phyloP scores from a whole-genome alignment of 1,284 basidiomycete genomes.

The Somion occarium region DNA sequence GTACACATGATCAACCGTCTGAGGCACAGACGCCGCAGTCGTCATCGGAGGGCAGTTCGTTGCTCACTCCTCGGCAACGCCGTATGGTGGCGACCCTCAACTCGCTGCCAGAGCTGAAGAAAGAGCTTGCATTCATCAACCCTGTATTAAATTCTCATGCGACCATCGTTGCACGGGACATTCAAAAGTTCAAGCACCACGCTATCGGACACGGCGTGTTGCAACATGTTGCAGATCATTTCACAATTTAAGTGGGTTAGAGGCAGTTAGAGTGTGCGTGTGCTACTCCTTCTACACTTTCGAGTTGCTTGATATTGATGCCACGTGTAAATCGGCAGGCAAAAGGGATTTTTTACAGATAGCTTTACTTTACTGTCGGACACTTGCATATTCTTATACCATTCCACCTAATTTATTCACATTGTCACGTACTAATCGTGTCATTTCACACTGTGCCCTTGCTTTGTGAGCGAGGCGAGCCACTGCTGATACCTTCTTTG shows the following conservation, averaged over 20 bases:
- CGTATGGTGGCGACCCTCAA: constrained; percentile 53
- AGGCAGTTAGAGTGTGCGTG: no score
- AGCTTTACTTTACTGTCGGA: no score
- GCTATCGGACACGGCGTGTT: constrained; percentile 57
- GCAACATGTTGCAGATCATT: constrained; percentile 68
- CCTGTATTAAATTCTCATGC: constrained; percentile 61
- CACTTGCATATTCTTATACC: no score
- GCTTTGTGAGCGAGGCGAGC: no score
- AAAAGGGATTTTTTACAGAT: no score
- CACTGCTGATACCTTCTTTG: no score
- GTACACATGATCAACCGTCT: background rate
- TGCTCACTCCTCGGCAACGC: constrained; percentile 51
- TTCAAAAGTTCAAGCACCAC: constrained; percentile 52
- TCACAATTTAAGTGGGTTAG: constrained; percentile 35
- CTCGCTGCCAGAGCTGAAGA: constrained; percentile 58
- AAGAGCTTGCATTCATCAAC: constrained; percentile 60
- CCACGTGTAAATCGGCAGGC: no score
- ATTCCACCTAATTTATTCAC: no score
- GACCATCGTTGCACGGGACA: constrained; percentile 63
- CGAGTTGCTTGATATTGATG: no score
- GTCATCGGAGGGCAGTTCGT: constrained; percentile 2
- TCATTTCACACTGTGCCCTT: no score
- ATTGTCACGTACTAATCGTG: no score
- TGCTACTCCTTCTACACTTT: no score
- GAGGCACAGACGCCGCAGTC: background rate